Base-by-base conservation (phyloP, 2,329 filamentous ascomycete species). In the Pestalotiopsis sp. region DNA sequence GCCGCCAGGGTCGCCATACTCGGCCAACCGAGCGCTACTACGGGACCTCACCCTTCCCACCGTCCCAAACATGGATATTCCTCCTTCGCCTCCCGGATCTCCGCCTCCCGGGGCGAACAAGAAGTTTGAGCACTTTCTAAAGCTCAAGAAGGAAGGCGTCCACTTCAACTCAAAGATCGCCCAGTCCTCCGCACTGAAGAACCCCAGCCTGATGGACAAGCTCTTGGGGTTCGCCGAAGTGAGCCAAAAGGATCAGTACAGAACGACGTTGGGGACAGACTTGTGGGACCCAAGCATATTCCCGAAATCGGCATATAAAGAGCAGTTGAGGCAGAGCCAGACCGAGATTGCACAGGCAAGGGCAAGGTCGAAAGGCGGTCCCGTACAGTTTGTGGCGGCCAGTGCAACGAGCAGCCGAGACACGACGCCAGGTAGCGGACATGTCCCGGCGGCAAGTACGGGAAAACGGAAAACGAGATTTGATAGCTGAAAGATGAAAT, bases 101-200 rank as follows among this genome's bases (percentile, higher is more conserved):
- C 88, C 88, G 12, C 81, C 83, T 0, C 76, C 82, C 41, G 73
- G 80, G 57, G 79, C 90, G 13, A 90, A 87, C 64, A 85, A 87
- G 72, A 94, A 93, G 74, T 91, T 95, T 73, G 86, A 89, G 71
- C 88, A 90, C 69, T 95, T 96, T 72, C 86, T 95, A 0, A 85
- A 88, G 60, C 85, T 95, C n/a, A 96, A 96, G 81, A 90, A 88
- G 75, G 88, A 91, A 71, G 91, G 91, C 4, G 85, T 90, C 17
- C 93, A 96, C 79, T 95, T 95, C 84, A 95, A 96, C 78, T 84
- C 89, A 73, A 90, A 92, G 70, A 83, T 96, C 9, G 88, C 91
- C 45, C 85, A 86, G 68, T 92, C 91, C 0, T 81, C 87, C 0
- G 88, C 91, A 7, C 82, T 95, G 69, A 87, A 88, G 65, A 95